Base-by-base conservation (phyloP, 345 rosid genomes). In the Dimocarpus longan region DNA sequence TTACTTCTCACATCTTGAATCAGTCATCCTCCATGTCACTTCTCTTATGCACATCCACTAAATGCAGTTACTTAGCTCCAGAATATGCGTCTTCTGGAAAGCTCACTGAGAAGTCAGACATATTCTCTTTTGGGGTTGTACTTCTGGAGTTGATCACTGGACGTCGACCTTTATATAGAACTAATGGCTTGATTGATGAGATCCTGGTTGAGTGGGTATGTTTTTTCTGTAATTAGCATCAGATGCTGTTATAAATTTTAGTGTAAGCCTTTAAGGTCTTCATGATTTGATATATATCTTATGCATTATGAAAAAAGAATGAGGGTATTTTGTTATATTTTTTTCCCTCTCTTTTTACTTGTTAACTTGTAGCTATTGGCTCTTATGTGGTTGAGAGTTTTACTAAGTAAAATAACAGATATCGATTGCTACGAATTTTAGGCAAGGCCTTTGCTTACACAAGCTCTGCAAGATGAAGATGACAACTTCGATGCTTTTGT, bases 11-110 rank as follows among this genome's bases (percentile, higher is more conserved):
- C 15, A 5, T 67, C 28, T 26, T 43, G 43, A 69, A 68, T 11
- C 56, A 18, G 0, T 54, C 50, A 32, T 32, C 37, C 50, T 9
- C 50, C 39, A 5, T 21, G 4, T 57, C 73, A 16, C 59, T 73
- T 76, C 80, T 70, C 57, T 68, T 68, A 66, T 46, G 60, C 66
- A 28, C 37, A 32, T 40, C 77, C 46, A 50, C 12, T 56, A 1
- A 37, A 43, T 82, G 80, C 88, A 92, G 98, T 77, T 95, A 95
- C 88, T 70, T 95, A 85, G 98, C 97, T 71, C 98, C 98, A 1
- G 98, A 95, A 75, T 95, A 95, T 87, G 95, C 95, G 39, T 84
- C 97, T 50, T 89, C 94, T 11, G 98, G 98, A 32, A 92, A 92
- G 86, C 89, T 95, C 24, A 85, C 97, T 21, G 93, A 89, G 50